These are phyloP conservation scores for Fusarium coicis DNA, from an alignment of 2,329 filamentous ascomycete species.

Conservation along the genomic window DNA sequence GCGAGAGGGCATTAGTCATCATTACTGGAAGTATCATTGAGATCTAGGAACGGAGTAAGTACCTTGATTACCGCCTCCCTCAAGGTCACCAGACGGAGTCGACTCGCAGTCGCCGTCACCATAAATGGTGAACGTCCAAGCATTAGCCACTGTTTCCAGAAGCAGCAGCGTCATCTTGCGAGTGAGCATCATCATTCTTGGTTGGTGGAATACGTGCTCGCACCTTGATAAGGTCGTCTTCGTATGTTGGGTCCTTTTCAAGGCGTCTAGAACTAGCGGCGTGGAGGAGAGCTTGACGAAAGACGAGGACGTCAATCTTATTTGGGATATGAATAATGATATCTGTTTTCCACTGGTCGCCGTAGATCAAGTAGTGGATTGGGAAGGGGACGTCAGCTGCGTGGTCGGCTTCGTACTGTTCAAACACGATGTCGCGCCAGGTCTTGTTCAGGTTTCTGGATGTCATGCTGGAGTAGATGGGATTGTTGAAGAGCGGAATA, in stretches of 20 bases:
- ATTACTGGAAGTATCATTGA: background rate
- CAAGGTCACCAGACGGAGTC: background rate
- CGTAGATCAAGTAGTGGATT: conserved; percentile 38
- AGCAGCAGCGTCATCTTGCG: background rate
- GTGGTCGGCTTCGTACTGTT: conserved; percentile 14
- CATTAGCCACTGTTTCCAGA: background rate
- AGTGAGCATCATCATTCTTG: background rate
- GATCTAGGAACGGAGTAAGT: background rate
- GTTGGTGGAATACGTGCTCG: background rate
- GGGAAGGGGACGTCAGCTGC: conserved; percentile 42
- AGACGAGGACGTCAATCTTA: background rate
- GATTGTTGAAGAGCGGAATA: background rate
- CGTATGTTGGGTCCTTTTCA: background rate
- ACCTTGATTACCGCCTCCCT: background rate
- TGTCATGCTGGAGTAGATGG: conserved; percentile 14
- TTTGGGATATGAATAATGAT: background rate
- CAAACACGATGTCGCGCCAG: conserved; percentile 25
- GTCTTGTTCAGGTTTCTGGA: conserved; percentile 30
- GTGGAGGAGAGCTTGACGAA: background rate
- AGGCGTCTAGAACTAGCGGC: background rate
- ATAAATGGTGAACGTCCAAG: background rate
- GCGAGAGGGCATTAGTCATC: background rate
- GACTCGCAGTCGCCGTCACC: background rate
- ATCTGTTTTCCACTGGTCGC: conserved; percentile 1
- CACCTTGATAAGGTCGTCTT: background rate